Evolutionary conservation across 2,329 filamentous ascomycete genomes (phyloP).

Genomic region (Calonectria hawksworthii): DNA sequence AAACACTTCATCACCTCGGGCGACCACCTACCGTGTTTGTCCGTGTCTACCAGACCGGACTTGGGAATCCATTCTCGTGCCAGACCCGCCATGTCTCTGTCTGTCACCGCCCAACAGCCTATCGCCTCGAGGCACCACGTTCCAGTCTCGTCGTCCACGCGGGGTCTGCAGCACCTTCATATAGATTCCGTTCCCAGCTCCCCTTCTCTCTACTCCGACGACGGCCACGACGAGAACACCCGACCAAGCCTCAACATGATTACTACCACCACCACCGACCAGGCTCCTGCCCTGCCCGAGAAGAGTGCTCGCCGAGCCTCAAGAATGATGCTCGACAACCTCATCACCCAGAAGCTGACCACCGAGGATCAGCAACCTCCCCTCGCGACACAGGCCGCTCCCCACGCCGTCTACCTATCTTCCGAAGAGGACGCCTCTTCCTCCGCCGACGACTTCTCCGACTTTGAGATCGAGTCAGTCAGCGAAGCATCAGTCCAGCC

Average conservation of each 20-base stretch:
- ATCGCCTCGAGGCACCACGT: conserved; percentile 38
- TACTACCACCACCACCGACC: conserved; percentile 36
- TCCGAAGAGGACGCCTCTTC: conserved; percentile 77
- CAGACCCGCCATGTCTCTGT: conserved; percentile 41
- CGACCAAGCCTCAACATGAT: conserved; percentile 47
- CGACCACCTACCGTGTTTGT: conserved; percentile 9
- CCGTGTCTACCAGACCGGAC: conserved; percentile 20
- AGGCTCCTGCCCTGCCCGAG: conserved; percentile 62
- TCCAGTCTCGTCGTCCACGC: conserved; percentile 31
- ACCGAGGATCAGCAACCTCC: conserved; percentile 50
- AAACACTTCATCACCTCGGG: conserved; percentile 3
- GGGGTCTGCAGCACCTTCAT: conserved; percentile 38
- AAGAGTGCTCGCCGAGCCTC: conserved; percentile 66
- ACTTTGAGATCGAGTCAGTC: conserved; percentile 65
- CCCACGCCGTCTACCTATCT: conserved; percentile 74
- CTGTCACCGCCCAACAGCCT: conserved; percentile 38
- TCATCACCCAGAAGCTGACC: conserved; percentile 49
- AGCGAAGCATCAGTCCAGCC: conserved; percentile 51
- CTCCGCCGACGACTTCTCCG: conserved; percentile 71
- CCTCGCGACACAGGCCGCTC: conserved; percentile 55
- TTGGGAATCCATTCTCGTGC: conserved; percentile 28
- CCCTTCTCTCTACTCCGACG: conserved; percentile 44
- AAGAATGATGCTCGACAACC: conserved; percentile 50
- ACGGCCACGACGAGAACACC: conserved; percentile 37
- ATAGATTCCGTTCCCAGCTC: conserved; percentile 46